A percentile compares a stretch with the other conserved stretches of the same genome.
These are phyloP conservation scores for Acephala macrosclerotiorum DNA, from an alignment of 2,329 filamentous ascomycete species.

Conservation along the genomic window DNA sequence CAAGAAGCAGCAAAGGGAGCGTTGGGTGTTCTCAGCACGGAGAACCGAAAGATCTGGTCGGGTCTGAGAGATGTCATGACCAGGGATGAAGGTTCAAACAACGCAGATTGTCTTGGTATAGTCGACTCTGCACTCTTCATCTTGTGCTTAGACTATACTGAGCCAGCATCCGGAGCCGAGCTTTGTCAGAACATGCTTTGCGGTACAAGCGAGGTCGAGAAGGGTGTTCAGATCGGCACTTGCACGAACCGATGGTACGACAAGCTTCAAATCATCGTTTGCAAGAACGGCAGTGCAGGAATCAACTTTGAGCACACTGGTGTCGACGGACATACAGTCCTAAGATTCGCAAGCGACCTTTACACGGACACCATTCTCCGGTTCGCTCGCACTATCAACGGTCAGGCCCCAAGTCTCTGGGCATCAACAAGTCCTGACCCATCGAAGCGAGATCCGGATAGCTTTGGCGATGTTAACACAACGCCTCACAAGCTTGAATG, in stretches of 20 bases:
- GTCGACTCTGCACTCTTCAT: slow-evolving; percentile 94
- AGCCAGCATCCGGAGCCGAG: slow-evolving; percentile 79
- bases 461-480: slow-evolving; percentile 91
- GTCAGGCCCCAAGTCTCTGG: slow-evolving; percentile 90
- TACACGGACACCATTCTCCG: slow-evolving; percentile 98
- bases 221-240: slow-evolving; percentile 94
- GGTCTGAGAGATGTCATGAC: slow-evolving; percentile 87
- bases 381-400: slow-evolving; percentile 95
- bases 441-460: slow-evolving; percentile 87
- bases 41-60: slow-evolving; percentile 97
- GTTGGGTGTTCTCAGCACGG: slow-evolving; percentile 90
- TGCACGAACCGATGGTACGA: slow-evolving; percentile 99
- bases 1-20: slow-evolving; percentile 96
- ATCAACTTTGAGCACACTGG: slow-evolving; percentile 99
- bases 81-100: slow-evolving; percentile 87
- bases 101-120: slow-evolving; percentile 93
- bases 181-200: slow-evolving; percentile 99
- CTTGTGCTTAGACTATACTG: slow-evolving; percentile 90
- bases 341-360: slow-evolving; percentile 93
- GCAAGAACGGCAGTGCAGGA: slow-evolving; percentile 96
- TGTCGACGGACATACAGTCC: slow-evolving; percentile 95
- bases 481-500: slow-evolving; percentile 96
- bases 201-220: slow-evolving; percentile 89
- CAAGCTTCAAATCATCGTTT: slow-evolving; percentile 98
- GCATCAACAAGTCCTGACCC: slow-evolving; percentile 90